phyloP scores from a whole-genome alignment of 495 filamentous ascomycete species.

The Pyrenopolyporus hunteri region DNA sequence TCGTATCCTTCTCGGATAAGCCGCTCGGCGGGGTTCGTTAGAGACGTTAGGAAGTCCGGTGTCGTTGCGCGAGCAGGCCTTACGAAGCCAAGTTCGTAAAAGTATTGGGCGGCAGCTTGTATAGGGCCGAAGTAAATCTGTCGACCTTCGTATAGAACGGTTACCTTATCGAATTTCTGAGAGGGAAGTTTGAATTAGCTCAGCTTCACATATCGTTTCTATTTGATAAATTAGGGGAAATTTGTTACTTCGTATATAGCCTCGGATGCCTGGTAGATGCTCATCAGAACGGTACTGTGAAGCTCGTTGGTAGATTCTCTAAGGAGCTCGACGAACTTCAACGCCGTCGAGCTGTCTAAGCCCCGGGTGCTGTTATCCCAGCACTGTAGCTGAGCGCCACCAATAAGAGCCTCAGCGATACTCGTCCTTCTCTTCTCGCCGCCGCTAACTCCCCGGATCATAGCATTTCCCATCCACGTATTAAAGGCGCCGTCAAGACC shows the following conservation, averaged over 20 bases:
- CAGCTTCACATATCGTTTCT: too few relatives aligned
- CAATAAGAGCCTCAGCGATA: constrained; percentile 75
- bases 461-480: constrained; percentile 81
- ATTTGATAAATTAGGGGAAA: too few relatives aligned
- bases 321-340: constrained; percentile 74
- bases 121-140: constrained; percentile 83
- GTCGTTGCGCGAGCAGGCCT: constrained; percentile 83
- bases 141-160: constrained; percentile 78
- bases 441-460: constrained; percentile 83
- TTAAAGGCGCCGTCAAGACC: constrained; percentile 83
- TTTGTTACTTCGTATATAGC: constrained; percentile 85
- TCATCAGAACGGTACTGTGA: constrained; percentile 79
- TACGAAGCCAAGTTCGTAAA: constrained; percentile 80
- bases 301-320: constrained; percentile 80
- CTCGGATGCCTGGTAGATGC: constrained; percentile 82
- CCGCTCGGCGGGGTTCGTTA: constrained; percentile 84
- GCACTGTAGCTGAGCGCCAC: constrained; percentile 71
- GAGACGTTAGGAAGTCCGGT: constrained; percentile 83
- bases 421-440: constrained; percentile 82
- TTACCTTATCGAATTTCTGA: constrained; percentile 86
- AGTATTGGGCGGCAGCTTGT: constrained; percentile 73
- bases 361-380: constrained; percentile 90
- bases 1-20: too few relatives aligned
- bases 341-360: constrained; percentile 80
- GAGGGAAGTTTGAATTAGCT: too few relatives aligned